Base-by-base conservation (phyloP, 768 basidiomycete genomes). In the Lyophyllum semitale region DNA sequence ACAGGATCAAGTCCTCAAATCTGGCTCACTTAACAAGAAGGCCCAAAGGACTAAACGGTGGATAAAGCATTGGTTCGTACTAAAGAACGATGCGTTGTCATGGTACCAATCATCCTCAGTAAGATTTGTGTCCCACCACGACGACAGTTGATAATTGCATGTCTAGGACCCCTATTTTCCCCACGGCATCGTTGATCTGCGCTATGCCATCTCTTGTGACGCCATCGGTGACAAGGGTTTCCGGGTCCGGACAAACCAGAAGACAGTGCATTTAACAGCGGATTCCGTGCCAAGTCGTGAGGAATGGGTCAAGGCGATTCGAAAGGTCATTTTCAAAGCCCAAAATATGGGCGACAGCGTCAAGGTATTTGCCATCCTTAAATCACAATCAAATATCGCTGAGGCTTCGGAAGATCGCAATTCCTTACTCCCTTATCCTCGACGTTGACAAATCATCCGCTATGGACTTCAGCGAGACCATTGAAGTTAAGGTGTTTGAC, bases 31-130 rank as follows among this genome's bases (percentile, higher is more conserved):
- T 37, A 85, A 83, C 63, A 97, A 96, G 79, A 93, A 88, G 66
- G 85, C 93, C 0, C 86, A 87, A 51, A 82, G 91, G 51, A 95
- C 93, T 8, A 96, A 93, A 64, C 85, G 93, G 20, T 95, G 91
- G 88, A 85, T 89, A 63, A 94, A 90, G 67, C 93, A 94, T 69
- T 98, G 97, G 97, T 95, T 98, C 63, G 83, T 96, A 1, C 79
- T 99, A 46, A 95, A 93, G 82, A 96, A 98, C 58, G 94, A 95
- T 64, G 92, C 93, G 0, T 77, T 99, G 25, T 95, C 93, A 17
- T 99, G 97, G 97, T 98, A 93, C 69, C 91, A 93, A 59, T 93
- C 91, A 7, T 93, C 95, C 53, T 87, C 93, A 53, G 95, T 94
- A 71, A 75, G 65, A 37, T 13, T 47, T 23, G 38, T 56, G 48